phyloP scores from a whole-genome alignment of 2,329 filamentous ascomycete species.

The Trichoderma sp. region DNA sequence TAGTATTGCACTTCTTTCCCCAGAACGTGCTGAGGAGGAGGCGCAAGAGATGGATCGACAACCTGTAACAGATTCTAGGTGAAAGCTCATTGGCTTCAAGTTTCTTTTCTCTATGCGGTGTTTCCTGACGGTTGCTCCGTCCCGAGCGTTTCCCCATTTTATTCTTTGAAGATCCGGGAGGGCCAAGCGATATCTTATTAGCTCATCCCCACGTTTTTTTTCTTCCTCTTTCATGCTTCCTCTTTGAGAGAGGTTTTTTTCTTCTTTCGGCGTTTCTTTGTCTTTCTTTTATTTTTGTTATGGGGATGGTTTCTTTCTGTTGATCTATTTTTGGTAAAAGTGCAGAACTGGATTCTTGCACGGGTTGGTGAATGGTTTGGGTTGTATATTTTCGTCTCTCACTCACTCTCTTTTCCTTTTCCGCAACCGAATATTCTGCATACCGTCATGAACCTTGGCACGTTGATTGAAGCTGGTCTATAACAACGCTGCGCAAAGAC shows the following conservation, averaged over 20 bases:
- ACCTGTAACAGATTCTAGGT: background rate
- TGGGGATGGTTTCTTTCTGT: background rate
- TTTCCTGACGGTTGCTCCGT: background rate
- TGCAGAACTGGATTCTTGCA: slow-evolving; percentile 7
- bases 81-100: background rate
- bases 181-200: slow-evolving; percentile 1
- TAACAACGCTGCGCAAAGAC: background rate
- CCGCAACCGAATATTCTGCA: background rate
- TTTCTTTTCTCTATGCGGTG: background rate
- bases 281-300: background rate
- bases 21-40: background rate
- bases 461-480: slow-evolving; percentile 1
- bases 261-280: background rate
- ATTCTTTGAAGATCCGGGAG: slow-evolving; percentile 4
- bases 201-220: slow-evolving; percentile 18
- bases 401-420: background rate
- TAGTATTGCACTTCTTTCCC: background rate
- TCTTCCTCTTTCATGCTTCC: slow-evolving; percentile 22
- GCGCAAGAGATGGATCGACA: slow-evolving; percentile 8
- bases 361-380: background rate
- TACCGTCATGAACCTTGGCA: background rate
- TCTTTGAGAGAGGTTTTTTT: slow-evolving; percentile 5
- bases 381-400: background rate
- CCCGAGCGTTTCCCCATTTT: background rate
- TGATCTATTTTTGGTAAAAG: background rate